Conservation (phyloP, 805 yeast species). For the Wickerhamomyces bisporus region DNA sequence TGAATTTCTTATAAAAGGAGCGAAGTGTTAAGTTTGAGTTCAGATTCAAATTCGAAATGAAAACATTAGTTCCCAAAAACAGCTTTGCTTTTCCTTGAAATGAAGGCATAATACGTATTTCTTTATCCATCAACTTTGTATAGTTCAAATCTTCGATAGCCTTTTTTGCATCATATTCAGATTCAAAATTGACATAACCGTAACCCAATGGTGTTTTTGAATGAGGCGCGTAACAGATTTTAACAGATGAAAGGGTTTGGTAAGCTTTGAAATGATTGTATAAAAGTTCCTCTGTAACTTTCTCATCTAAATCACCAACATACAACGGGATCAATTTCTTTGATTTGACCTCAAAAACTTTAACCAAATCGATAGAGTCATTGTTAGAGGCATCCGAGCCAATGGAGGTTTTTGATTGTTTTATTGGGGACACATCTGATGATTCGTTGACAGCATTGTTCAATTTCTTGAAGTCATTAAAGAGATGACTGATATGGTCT, state of each 20-base stretch:
- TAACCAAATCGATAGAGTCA: constrained; percentile 16
- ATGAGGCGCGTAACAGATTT: constrained; percentile 51
- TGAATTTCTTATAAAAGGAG: constrained; percentile 45
- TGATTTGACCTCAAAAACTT: constrained; percentile 7
- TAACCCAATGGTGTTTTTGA: constrained; percentile 60
- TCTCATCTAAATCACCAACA: constrained; percentile 55
- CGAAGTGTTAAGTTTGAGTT: constrained; percentile 32
- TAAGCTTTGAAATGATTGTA: constrained; percentile 36
- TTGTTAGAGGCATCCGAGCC: constrained; percentile 4
- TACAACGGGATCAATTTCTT: constrained; percentile 28
- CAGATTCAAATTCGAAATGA: constrained; percentile 37
- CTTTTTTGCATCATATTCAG: constrained; percentile 42
- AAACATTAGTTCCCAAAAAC: constrained; percentile 44
- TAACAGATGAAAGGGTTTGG: constrained; percentile 49
- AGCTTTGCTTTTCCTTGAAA: constrained; percentile 38
- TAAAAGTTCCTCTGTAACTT: constrained; percentile 45
- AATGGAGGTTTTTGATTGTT: not conserved
- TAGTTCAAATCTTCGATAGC: constrained; percentile 59
- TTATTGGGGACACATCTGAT: constrained; percentile 3
- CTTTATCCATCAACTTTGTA: constrained; percentile 33
- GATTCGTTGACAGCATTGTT: constrained; percentile 1
- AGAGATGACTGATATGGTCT: constrained; percentile 22
- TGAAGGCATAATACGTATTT: constrained; percentile 53
- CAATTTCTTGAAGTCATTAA: constrained; percentile 23
- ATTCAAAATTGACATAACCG: constrained; percentile 63